Evolutionary conservation across 2,329 filamentous ascomycete species (phyloP), one percentile per base, ranked within the genome.

Genomic region (Septoria petroselini): DNA sequence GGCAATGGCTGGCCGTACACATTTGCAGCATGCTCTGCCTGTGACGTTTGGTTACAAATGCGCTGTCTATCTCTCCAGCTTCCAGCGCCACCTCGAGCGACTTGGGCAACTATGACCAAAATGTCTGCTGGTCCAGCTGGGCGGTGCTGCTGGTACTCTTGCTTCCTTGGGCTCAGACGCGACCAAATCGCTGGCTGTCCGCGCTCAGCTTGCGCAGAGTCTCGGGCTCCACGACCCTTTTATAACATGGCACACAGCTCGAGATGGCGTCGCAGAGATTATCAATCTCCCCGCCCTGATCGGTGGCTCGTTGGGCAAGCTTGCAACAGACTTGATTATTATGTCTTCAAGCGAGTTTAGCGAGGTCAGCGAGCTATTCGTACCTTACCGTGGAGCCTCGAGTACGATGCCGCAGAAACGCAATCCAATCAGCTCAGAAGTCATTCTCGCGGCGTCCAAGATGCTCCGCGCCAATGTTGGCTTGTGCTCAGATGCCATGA

Each of bases 371-470:
- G 64, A 67, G 50, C 64, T 64, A 1, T 80, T 76, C 41, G 75
- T 79, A 1, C 73, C 75, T 2, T 76, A 79, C 54, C 70, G 77
- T 5, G 78, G 78, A 0, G 75, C 76, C 1, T 77, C 73, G 0
- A 78, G 73, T 0, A 80, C 78, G 0, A 81, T 81, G 78, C 77
- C 78, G 2, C 77, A 81, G 60, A 65, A 66, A 50, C 55, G 64
- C 7, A 67, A 67, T 44, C 65, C 64, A 1, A 65, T 67, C 35
- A 59, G 57, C 2, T 54, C 54, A 17, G 64, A 64, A 41, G 61
- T 65, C 12, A 59, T 65, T 6, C 57, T 60, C 2, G 61, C 64
- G 1, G 55, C 57, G 14, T 59, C 62, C 8, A 62, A 60, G 18
- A 59, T 62, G 15, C 52, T 65, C 6, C 50, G 64, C 7, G 46